Conservation (phyloP, 768 basidiomycete species). For the Auricularia heimuer region DNA sequence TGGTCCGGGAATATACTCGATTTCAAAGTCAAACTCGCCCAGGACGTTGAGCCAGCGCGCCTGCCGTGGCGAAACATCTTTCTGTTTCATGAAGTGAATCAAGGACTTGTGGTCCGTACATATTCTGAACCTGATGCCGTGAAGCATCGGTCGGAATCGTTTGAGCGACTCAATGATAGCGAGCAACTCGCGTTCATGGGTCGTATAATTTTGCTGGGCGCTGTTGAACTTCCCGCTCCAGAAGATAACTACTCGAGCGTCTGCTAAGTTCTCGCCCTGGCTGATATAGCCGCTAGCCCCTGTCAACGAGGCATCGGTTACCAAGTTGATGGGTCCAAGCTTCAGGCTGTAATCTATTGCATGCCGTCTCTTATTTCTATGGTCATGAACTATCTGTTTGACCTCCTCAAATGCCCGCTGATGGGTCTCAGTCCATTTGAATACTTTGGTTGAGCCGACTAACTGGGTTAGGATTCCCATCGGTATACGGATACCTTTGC, state of each 20-base stretch:
- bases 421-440: background rate
- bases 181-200: conserved; percentile 4
- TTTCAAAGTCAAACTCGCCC: conserved; percentile 5
- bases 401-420: background rate
- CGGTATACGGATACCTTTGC: background rate
- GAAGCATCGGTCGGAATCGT: background rate
- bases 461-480: background rate
- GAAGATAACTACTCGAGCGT: conserved; percentile 6
- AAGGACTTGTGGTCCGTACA: conserved; percentile 5
- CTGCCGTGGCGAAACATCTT: conserved; percentile 2
- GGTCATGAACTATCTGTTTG: background rate
- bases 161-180: conserved; percentile 6
- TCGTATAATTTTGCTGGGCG: conserved; percentile 8
- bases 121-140: conserved; percentile 1
- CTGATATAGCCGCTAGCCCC: conserved; percentile 3
- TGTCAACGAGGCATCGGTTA: background rate
- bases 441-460: background rate
- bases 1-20: conserved; percentile 1
- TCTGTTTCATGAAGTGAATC: background rate
- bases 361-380: background rate
- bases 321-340: too few species aligned
- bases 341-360: background rate
- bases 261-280: conserved; percentile 5
- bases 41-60: conserved; percentile 5
- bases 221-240: conserved; percentile 13